These are phyloP conservation scores for Geopyxis carbonaria DNA, from an alignment of 495 filamentous ascomycete species.

Conservation along the genomic window DNA sequence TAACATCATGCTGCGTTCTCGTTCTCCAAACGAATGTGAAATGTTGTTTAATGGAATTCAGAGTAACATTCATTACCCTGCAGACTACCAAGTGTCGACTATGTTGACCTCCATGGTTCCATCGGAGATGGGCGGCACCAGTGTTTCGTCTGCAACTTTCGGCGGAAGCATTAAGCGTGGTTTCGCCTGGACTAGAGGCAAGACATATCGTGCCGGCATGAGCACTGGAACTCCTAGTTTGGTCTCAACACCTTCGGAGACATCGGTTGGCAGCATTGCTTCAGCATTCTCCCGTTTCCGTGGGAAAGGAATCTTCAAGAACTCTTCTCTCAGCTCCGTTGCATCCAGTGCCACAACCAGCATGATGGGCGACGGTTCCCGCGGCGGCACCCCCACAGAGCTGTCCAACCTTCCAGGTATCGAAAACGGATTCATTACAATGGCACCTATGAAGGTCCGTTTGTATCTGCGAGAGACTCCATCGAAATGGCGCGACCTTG, in stretches of 20 bases:
- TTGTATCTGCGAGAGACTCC: constrained; percentile 62
- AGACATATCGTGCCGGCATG: constrained; percentile 22
- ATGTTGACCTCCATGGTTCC: not conserved
- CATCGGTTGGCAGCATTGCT: constrained; percentile 40
- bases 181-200: constrained; percentile 22
- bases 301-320: constrained; percentile 16
- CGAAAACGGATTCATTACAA: constrained; percentile 3
- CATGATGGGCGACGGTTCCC: constrained; percentile 15
- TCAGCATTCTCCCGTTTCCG: constrained; percentile 27
- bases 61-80: constrained; percentile 26
- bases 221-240: constrained; percentile 14
- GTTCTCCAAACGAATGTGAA: constrained; percentile 58
- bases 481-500: constrained; percentile 79
- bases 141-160: constrained; percentile 13
- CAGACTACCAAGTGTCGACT: constrained; percentile 19
- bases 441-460: constrained; percentile 46
- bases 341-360: constrained; percentile 18
- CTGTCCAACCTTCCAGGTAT: constrained; percentile 1
- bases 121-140: constrained; percentile 15
- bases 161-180: constrained; percentile 21
- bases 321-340: constrained; percentile 16
- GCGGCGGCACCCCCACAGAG: constrained; percentile 13
- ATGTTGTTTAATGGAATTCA: constrained; percentile 70
- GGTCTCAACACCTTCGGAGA: constrained; percentile 36
- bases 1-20: constrained; percentile 78